Base-by-base conservation (phyloP, 768 basidiomycete species). In the Boletus patriciae region DNA sequence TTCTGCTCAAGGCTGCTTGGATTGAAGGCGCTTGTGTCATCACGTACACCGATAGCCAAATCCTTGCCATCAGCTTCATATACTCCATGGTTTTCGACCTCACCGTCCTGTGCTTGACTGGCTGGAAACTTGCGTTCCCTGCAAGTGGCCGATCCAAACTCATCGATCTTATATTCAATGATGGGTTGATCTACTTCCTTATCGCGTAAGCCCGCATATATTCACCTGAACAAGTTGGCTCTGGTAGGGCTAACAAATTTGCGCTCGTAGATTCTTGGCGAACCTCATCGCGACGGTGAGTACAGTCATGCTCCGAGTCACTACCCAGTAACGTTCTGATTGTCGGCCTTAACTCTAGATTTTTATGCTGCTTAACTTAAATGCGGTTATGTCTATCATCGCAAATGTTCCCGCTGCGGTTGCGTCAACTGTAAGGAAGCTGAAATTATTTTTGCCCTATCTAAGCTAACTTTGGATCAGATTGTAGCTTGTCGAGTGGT, bases 21-120 rank as follows among this genome's bases (percentile, higher is more conserved):
- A 60, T 79, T 12, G 71, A 72, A 6, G 68, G 63, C 6, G 77
- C 83, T 31, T 89, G 87, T 62, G 74, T 74, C 29, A 88, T 89
- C 60, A 80, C 77, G 12, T 72, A 78, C 29, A 87, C 86, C 7
- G 73, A 85, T 63, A 86, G 77, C 69, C 76, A 67, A 46, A 72
- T 87, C 42, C 81, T 90, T 46, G 84, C 86, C 4, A 77, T 78
- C 25, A 82, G 82, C 7, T 90, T 87, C 71, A 86, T 89, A 61
- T 89, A 89, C 64, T 81, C 84, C 46, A 90, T 90, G 88, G 71
- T 73, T 21, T 88, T 88, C 65, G 88, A 90, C 71, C 77, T 90
- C 58, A 66, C 74, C 16, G 85, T 90, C 48, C 70, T 90, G 31
- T 73, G 72, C 45, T 74, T 89, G 48, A 87, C 85, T 25, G 83